Evolutionary conservation across 768 basidiomycete species (phyloP), one percentile per base, ranked within the genome.

Genomic region (Cyclocybe cylindracea): DNA sequence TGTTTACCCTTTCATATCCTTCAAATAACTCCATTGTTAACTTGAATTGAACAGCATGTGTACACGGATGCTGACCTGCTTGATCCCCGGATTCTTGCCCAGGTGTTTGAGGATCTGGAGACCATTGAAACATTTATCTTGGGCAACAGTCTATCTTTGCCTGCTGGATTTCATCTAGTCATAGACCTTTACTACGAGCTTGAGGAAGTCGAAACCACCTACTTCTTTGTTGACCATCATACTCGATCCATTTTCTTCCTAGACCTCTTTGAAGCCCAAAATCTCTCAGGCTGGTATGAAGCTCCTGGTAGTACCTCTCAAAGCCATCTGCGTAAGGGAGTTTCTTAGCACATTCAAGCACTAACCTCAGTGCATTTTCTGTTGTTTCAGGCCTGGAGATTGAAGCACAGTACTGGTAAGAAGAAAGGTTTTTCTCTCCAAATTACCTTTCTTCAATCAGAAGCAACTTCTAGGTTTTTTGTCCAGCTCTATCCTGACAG

Each of bases 61-160:
- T 79, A 78, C 34, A 84, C 84, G 0, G 85, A 87, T 52, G 75
- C 75, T 32, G 62, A 85, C 53, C 65, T 86, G 13, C 76, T 71
- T 33, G 70, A 85, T n/a, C 8, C 39, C 0, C 62, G 57, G 0
- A 64, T 74, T 5, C 54, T 61, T 6, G 34, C 37, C 0, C 73
- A 76, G 24, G 65, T 84, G 3, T 66, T 69, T 4, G 60, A 62
- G 9, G 78, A 72, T 42, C 67, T 73, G 3, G 39, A 39, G 3
- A 55, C 46, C 19, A 61, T 75, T 10, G 58, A 69, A 9, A 62
- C 64, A 18, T 69, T 70, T 45, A 57, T 69, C 8, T 53, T 55
- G 0, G 58, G 36, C 0, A 48, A 64, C 7, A 16, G 60, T 7
- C 52, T 75, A 24, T 2, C 52, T 82, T 5, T 66, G 72, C 0